A percentile compares a stretch with the other conserved stretches of the same genome.
Evolutionary conservation across 2,329 filamentous ascomycete genomes (phyloP).

Genomic region (Diaporthe ampelina): DNA sequence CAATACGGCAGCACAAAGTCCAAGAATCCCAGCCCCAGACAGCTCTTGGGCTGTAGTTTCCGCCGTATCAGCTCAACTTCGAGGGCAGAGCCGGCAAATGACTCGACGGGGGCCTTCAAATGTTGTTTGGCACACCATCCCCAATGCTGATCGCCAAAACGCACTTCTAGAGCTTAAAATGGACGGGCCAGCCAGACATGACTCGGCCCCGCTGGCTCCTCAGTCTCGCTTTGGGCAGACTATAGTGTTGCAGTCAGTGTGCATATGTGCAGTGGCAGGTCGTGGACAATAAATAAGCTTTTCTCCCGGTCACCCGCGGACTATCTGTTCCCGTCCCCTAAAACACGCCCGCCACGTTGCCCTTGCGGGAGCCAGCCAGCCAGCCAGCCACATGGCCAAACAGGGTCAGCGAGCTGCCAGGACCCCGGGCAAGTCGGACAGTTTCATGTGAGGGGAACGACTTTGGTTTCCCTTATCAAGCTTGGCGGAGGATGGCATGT

Average conservation of each 20-base stretch:
- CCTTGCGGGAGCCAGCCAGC: too few species aligned
- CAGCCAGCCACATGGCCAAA: conserved; percentile 6
- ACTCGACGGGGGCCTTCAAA: background rate
- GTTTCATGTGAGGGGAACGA: conserved; percentile 3
- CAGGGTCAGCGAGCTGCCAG: background rate
- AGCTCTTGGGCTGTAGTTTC: background rate
- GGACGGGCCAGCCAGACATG: background rate
- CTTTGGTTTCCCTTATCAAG: background rate
- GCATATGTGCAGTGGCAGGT: background rate
- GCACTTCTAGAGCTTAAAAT: conserved; percentile 19
- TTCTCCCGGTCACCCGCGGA: background rate
- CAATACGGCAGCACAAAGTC: background rate
- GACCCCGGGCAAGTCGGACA: background rate
- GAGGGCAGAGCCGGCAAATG: conserved; percentile 5
- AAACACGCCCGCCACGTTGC: conserved; percentile 1
- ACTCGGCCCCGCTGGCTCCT: conserved; percentile 5
- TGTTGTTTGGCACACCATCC: background rate
- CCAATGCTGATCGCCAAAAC: conserved; percentile 3
- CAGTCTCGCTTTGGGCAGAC: background rate
- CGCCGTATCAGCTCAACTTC: background rate
- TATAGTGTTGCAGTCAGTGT: background rate
- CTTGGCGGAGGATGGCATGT: background rate
- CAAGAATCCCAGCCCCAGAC: background rate
- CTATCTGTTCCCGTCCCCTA: background rate
- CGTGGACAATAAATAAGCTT: background rate